These are phyloP conservation scores for Dothistroma septosporum DNA, from an alignment of 2,329 filamentous ascomycete genomes.

Conservation along the genomic window DNA sequence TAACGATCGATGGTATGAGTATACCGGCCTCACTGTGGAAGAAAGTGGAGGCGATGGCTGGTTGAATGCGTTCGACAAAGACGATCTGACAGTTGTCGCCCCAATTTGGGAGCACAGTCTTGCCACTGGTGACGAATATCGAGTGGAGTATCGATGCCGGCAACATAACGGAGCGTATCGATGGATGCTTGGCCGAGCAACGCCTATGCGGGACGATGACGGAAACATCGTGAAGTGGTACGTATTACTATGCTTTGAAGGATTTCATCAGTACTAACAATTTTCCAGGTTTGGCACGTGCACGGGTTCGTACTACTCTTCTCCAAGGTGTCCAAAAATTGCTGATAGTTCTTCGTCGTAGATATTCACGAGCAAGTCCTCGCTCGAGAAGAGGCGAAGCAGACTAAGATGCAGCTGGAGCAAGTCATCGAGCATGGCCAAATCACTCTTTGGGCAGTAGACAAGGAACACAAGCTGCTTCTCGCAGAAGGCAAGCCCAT, in stretches of 20 bases:
- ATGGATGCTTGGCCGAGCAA: conserved; percentile 72
- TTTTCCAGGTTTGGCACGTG: conserved; percentile 60
- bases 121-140: conserved; percentile 63
- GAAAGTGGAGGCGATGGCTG: conserved; percentile 61
- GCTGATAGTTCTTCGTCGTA: conserved; percentile 40
- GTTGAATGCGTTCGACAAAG: conserved; percentile 63
- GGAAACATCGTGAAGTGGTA: conserved; percentile 69
- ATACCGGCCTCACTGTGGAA: conserved; percentile 63
- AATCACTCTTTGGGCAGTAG: conserved; percentile 71
- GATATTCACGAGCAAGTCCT: conserved; percentile 70
- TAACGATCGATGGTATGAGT: conserved; percentile 68
- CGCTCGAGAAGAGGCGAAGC: conserved; percentile 61
- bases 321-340: too few relatives aligned
- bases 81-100: conserved; percentile 58
- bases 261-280: not conserved
- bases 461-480: conserved; percentile 58
- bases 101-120: conserved; percentile 61
- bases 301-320: conserved; percentile 49
- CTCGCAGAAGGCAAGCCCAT: conserved; percentile 64
- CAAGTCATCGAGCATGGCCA: conserved; percentile 71
- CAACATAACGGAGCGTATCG: conserved; percentile 66
- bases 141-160: conserved; percentile 66
- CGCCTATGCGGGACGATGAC: conserved; percentile 61
- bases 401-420: conserved; percentile 65
- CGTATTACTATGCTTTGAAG: conserved; percentile 29